Conservation (phyloP, 495 filamentous ascomycete species). For the Aspergillus coremiiformis region DNA sequence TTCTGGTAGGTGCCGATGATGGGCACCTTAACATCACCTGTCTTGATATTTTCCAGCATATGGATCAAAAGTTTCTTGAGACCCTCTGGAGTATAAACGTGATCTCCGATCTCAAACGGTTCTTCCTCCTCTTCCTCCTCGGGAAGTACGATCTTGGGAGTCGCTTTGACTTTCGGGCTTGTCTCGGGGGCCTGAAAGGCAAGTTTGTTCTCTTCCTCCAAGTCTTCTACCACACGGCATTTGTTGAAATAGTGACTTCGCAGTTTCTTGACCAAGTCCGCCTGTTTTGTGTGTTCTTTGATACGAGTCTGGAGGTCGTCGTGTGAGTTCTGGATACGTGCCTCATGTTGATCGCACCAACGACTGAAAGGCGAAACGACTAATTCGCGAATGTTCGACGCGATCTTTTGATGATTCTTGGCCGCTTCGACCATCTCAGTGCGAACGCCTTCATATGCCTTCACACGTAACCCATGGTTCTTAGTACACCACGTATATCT, state of each 20-base stretch:
- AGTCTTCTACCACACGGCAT: constrained; percentile 88
- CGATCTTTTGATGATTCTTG: constrained; percentile 88
- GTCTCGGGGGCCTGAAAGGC: constrained; percentile 81
- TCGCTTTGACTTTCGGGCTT: constrained; percentile 41
- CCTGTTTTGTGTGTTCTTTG: constrained; percentile 87
- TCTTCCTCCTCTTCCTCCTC: constrained; percentile 60
- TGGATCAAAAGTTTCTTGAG: constrained; percentile 83
- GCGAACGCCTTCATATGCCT: constrained; percentile 95
- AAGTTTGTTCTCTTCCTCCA: constrained; percentile 97
- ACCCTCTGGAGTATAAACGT: constrained; percentile 72
- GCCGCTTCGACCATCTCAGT: constrained; percentile 90
- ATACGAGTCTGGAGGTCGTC: constrained; percentile 85
- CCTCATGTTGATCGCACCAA: constrained; percentile 92
- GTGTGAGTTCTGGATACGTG: constrained; percentile 84
- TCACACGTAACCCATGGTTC: constrained; percentile 2
- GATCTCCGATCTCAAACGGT: constrained; percentile 82
- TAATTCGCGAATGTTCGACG: constrained; percentile 89
- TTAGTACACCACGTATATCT: constrained; percentile 3
- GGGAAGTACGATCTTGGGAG: constrained; percentile 56
- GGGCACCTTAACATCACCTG: constrained; percentile 87
- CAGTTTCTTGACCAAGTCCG: constrained; percentile 81
- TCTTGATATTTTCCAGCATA: constrained; percentile 77
- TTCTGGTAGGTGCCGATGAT: constrained; percentile 94
- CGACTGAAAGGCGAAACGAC: constrained; percentile 88
- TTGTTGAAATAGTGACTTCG: constrained; percentile 98